Conservation (phyloP, 1,284 basidiomycete genomes). For the Wolfiporia cocos region DNA sequence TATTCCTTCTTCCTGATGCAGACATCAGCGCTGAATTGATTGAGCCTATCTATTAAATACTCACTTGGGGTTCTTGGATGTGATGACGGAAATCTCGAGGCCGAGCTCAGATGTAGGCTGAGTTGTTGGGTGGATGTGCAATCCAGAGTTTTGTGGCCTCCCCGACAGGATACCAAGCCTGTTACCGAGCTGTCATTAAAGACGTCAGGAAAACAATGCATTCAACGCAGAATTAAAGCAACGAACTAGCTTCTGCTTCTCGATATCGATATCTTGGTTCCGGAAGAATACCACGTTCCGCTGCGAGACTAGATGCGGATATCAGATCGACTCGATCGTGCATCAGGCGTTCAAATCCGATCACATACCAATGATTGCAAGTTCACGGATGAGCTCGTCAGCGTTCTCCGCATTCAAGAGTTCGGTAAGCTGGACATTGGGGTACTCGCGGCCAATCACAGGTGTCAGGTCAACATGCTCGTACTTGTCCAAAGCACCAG, state of each 20-base stretch:
- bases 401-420: constrained; percentile 32
- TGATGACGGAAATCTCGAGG: constrained; percentile 43
- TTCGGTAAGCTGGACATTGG: constrained; percentile 31
- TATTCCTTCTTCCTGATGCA: constrained; percentile 1
- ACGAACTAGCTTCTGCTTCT: constrained; percentile 31
- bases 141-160: constrained; percentile 43
- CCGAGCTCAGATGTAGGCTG: constrained; percentile 43
- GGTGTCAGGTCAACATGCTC: constrained; percentile 3
- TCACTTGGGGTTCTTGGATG: constrained; percentile 30
- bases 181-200: constrained; percentile 28
- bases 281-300: constrained; percentile 74
- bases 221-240: no score
- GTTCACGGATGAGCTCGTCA: constrained; percentile 38
- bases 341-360: not conserved
- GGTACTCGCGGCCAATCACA: constrained; percentile 4
- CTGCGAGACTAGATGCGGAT: constrained; percentile 39
- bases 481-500: constrained; percentile 5
- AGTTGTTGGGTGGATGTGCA: constrained; percentile 66
- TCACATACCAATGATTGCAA: constrained; percentile 36
- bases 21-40: not conserved
- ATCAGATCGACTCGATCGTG: not conserved
- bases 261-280: constrained; percentile 40
- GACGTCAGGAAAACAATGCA: no score
- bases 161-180: constrained; percentile 51
- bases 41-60: not conserved